A percentile compares a stretch with the other conserved stretches of the same genome.
Evolutionary conservation across 148 eudicot genomes (phyloP).

Genomic region (Rhododendron ferrugineum): DNA sequence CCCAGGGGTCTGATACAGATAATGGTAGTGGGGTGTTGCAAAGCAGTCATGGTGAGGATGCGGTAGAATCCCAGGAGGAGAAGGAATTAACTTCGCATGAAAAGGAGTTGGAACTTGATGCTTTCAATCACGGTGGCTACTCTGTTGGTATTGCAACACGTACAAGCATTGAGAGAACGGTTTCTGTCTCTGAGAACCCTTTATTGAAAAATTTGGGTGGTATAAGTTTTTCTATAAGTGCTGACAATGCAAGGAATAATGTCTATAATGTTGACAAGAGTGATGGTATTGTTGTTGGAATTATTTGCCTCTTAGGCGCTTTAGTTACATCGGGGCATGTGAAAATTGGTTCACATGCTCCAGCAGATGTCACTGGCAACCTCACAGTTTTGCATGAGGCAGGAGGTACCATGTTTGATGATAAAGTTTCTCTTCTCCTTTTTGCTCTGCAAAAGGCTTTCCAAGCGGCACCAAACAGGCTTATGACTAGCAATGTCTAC

Average conservation of each 20-base stretch:
- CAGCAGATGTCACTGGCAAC: conserved; percentile 50
- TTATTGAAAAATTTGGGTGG: conserved; percentile 80
- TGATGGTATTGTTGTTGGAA: conserved; percentile 80
- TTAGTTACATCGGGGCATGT: conserved; percentile 72
- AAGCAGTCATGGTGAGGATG: conserved; percentile 25
- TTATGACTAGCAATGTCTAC: conserved; percentile 77
- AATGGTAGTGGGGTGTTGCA: conserved; percentile 21
- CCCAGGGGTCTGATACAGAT: conserved; percentile 27
- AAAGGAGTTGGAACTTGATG: conserved; percentile 27
- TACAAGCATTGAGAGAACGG: conserved; percentile 44
- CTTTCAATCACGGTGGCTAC: conserved; percentile 20
- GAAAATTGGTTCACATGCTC: conserved; percentile 49
- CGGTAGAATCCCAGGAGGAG: conserved; percentile 28
- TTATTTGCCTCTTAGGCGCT: conserved; percentile 77
- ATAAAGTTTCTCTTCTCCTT: conserved; percentile 85
- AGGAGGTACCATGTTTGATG: conserved; percentile 97
- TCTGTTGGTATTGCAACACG: conserved; percentile 20
- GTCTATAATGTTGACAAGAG: conserved; percentile 82
- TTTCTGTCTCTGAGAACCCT: conserved; percentile 55
- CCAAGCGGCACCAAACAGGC: conserved; percentile 97
- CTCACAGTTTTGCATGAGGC: conserved; percentile 54
- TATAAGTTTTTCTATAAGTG: conserved; percentile 79
- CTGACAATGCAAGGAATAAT: conserved; percentile 95
- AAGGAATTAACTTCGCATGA: conserved; percentile 31
- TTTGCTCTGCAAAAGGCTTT: conserved; percentile 93